Evolutionary conservation across 192 early-diverging fungal species (phyloP).

Genomic region (Backusella liffmaniae): DNA sequence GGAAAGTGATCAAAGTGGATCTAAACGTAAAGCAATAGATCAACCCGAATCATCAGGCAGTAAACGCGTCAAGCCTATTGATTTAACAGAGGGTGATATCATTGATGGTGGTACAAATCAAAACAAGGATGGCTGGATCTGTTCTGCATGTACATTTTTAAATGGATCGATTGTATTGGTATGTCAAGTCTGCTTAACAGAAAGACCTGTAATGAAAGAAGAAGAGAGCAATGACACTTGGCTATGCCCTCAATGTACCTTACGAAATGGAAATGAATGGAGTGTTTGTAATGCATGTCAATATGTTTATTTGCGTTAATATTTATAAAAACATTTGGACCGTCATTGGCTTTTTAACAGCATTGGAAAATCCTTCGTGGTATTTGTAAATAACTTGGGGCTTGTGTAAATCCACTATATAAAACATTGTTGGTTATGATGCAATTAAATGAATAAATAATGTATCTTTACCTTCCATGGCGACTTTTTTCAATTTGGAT

Average conservation of each 20-base stretch:
- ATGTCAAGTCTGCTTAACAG: slow-evolving; percentile 45
- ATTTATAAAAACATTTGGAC: slow-evolving; percentile 58
- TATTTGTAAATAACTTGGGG: slow-evolving; percentile 66
- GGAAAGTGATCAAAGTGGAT: neutral
- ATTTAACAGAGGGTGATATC: neutral
- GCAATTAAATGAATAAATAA: neutral
- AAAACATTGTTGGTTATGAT: neutral
- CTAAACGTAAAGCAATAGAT: neutral
- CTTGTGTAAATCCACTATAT: slow-evolving; percentile 21
- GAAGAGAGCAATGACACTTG: neutral
- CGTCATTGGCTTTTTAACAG: slow-evolving; percentile 74
- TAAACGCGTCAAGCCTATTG: neutral
- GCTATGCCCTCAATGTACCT: neutral
- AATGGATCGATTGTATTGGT: slow-evolving; percentile 44
- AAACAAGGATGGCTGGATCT: slow-evolving; percentile 40
- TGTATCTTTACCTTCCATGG: neutral
- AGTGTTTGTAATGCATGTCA: slow-evolving; percentile 8
- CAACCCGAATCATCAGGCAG: neutral
- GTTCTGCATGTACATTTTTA: slow-evolving; percentile 55
- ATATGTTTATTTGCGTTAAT: neutral
- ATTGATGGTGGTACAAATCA: neutral
- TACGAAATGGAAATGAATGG: neutral
- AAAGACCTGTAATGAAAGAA: slow-evolving; percentile 15
- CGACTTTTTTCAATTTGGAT: slow-evolving; percentile 9
- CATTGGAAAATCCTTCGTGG: slow-evolving; percentile 91